Conservation (phyloP, 1,284 basidiomycete species). For the Ustilago hordei region DNA sequence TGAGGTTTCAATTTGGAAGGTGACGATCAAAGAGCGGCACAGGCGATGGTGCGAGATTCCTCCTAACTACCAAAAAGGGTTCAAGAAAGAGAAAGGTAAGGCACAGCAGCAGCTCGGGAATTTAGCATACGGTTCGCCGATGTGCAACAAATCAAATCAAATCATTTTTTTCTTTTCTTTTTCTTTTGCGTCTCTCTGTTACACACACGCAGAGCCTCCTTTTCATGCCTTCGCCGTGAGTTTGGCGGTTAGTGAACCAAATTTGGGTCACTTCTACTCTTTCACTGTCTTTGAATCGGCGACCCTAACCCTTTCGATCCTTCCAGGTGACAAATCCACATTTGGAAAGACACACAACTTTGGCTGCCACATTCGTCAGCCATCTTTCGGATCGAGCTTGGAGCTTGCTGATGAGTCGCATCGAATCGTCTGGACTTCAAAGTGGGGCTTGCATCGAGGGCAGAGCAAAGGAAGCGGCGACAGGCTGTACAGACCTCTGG, state of each 20-base stretch:
- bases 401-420: neutral
- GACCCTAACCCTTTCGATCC: constrained; percentile 33
- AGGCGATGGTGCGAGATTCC: neutral
- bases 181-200: neutral
- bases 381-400: neutral
- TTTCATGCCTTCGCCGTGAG: too few species aligned
- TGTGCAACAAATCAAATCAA: too few species aligned
- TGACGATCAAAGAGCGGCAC: constrained; percentile 3
- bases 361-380: neutral
- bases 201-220: too few species aligned
- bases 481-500: neutral
- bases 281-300: neutral
- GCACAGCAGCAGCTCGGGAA: neutral
- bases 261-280: too few species aligned
- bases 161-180: neutral
- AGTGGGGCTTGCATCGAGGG: neutral
- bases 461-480: neutral
- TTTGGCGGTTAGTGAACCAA: too few species aligned
- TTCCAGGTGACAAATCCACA: neutral
- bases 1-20: neutral
- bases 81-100: neutral
- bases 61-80: neutral
- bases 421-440: neutral
- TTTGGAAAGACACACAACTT: neutral
- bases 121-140: neutral